phyloP scores from a whole-genome alignment of 371 early-diverging fungal species.

The Mucor indicus region DNA sequence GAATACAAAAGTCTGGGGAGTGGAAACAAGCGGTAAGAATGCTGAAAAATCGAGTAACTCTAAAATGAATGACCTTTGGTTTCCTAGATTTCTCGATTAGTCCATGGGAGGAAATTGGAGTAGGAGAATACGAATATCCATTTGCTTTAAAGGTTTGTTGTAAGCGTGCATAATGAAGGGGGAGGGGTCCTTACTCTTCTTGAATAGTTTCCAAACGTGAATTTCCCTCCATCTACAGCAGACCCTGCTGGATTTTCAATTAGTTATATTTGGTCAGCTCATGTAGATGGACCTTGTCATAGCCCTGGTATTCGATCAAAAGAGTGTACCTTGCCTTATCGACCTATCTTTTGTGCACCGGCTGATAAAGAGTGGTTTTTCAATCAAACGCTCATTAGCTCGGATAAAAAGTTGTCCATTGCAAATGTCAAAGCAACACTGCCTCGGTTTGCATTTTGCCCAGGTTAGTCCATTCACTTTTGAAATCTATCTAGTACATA shows the following conservation, averaged over 20 bases:
- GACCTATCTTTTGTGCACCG: slow-evolving; percentile 26
- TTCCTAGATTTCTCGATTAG: slow-evolving; percentile 26
- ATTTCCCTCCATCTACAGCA: slow-evolving; percentile 38
- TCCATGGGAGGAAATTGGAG: slow-evolving; percentile 42
- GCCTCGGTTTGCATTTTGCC: slow-evolving; percentile 33
- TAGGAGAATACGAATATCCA: slow-evolving; percentile 42
- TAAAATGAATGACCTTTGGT: background rate
- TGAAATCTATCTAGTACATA: background rate
- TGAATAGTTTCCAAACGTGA: slow-evolving; percentile 44
- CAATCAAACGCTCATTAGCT: slow-evolving; percentile 16
- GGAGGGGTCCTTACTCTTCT: background rate
- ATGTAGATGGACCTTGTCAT: slow-evolving; percentile 40
- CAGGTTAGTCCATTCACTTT: slow-evolving; percentile 20
- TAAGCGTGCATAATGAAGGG: too few relatives aligned
- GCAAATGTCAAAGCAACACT: slow-evolving; percentile 25
- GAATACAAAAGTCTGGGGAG: slow-evolving; percentile 35
- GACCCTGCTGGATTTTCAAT: slow-evolving; percentile 31
- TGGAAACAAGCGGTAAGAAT: slow-evolving; percentile 26
- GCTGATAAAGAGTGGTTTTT: slow-evolving; percentile 26
- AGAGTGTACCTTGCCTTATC: slow-evolving; percentile 21
- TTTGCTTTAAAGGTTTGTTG: slow-evolving; percentile 61
- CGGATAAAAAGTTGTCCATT: slow-evolving; percentile 20
- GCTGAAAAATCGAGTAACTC: background rate
- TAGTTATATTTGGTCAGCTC: slow-evolving; percentile 48
- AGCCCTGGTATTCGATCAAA: slow-evolving; percentile 30